Evolutionary conservation across 257 asterid species (phyloP), one percentile per base, ranked within the genome.

Genomic region (Mitragyna speciosa): DNA sequence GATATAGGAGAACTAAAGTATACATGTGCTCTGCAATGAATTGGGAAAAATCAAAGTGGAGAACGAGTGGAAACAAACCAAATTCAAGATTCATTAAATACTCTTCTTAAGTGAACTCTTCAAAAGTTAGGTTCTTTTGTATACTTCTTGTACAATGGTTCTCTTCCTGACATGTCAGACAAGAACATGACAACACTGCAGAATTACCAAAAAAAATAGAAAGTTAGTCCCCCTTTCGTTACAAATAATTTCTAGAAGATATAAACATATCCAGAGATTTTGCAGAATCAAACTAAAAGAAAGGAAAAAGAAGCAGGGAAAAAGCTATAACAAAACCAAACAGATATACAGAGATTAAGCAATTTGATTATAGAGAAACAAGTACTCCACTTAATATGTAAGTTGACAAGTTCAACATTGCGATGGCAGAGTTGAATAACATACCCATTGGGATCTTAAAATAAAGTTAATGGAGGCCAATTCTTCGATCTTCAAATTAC

Each of bases 161-260:
- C 98, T 89, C 99, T 92, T 89, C 99, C 98, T 31, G 99, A 96
- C 99, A 96, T 96, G 88, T 96, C 99, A 30, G 97, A 96, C 87
- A 96, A 87, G 91, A 96, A 92, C 98, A 94, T 92, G 85, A 94
- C 90, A 49, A 96, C 86, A 81, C 99, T 96, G 99, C 79, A 86
- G 83, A 76, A 75, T 70, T 19, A 75, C 69, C 81, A 70, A 75
- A 85, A 71, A 59, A 73, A 2, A 36, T 77, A 73, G 70, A 67
- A 2, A 3, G 86, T 91, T 83, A 94, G 92, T 77, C 76, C 78
- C 59, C 79, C 68, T 61, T 81, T 51, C 54, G 64, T 68, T 58
- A 73, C 78, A 75, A 59, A 63, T 68, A n/a, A 66, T 26, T 33
- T 51, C 14, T 39, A 78, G 12, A 1, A 45, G 11, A 31, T 24